Evolutionary conservation across 2,329 filamentous ascomycete genomes (phyloP).

Genomic region (Monascus ruber): DNA sequence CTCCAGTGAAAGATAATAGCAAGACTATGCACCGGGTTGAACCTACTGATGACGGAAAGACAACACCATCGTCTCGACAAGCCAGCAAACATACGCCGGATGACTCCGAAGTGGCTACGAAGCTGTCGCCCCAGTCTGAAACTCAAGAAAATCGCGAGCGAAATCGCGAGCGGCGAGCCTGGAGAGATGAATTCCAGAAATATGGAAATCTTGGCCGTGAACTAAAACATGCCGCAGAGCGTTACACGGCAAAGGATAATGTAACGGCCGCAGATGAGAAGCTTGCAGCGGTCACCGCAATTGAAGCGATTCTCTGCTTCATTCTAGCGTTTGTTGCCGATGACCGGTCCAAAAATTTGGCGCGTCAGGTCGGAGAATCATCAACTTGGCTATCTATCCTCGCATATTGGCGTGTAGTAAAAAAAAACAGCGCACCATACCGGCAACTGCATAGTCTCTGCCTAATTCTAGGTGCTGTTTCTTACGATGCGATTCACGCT

Average conservation of each 20-base stretch:
- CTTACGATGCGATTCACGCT: conserved; percentile 34
- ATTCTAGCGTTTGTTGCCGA: conserved; percentile 36
- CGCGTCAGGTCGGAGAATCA: conserved; percentile 27
- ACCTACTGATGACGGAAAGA: conserved; percentile 28
- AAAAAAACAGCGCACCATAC: conserved; percentile 25
- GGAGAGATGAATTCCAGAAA: conserved; percentile 33
- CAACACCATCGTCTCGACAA: conserved; percentile 25
- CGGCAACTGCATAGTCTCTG: conserved; percentile 34
- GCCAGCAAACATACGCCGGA: conserved; percentile 17
- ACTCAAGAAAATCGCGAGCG: conserved; percentile 12
- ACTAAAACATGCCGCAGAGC: conserved; percentile 35
- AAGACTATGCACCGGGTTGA: conserved; percentile 29
- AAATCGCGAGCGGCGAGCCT: conserved; percentile 28
- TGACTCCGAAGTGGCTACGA: conserved; percentile 13
- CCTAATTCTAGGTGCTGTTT: conserved; percentile 35
- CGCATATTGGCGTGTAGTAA: conserved; percentile 36
- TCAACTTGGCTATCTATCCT: conserved; percentile 37
- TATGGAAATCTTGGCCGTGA: conserved; percentile 33
- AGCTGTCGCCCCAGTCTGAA: conserved; percentile 18
- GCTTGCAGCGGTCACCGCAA: conserved; percentile 26
- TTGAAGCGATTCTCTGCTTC: conserved; percentile 38
- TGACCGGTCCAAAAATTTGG: conserved; percentile 26
- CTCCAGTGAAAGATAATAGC: conserved; percentile 33
- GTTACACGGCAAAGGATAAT: conserved; percentile 20
- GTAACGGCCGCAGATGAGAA: conserved; percentile 23